These are phyloP conservation scores for Naganishia kalamii DNA, from an alignment of 768 basidiomycete genomes.

Conservation along the genomic window DNA sequence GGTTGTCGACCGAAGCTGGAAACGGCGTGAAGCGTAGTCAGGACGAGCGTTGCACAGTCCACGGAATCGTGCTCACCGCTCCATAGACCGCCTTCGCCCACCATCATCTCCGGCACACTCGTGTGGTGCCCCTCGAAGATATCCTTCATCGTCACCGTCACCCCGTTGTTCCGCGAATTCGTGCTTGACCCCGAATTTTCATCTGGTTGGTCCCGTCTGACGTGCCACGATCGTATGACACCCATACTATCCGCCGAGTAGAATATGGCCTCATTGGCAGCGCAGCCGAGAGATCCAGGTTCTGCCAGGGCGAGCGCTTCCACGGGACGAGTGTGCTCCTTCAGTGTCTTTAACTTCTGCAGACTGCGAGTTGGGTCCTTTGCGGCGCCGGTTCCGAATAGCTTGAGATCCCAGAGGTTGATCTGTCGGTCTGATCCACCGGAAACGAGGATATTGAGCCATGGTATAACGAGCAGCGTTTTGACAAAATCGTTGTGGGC, in stretches of 20 bases:
- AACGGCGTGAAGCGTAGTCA: background rate
- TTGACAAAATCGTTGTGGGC: slow-evolving; percentile 92
- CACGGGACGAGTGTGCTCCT: slow-evolving; percentile 80
- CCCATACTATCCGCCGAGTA: slow-evolving; percentile 93
- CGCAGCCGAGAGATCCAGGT: slow-evolving; percentile 34
- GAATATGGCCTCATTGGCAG: slow-evolving; percentile 47
- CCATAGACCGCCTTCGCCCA: slow-evolving; percentile 73
- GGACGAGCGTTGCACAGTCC: background rate
- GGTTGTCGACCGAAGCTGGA: slow-evolving; percentile 82
- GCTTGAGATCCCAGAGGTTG: slow-evolving; percentile 67
- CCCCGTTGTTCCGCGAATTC: slow-evolving; percentile 15
- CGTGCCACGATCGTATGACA: slow-evolving; percentile 70
- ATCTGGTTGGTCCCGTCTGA: slow-evolving; percentile 57
- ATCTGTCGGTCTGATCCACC: slow-evolving; percentile 84
- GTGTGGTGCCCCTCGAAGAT: slow-evolving; percentile 70
- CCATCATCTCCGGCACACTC: slow-evolving; percentile 65
- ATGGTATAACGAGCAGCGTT: slow-evolving; percentile 64
- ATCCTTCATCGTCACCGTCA: slow-evolving; percentile 11
- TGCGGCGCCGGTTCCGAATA: slow-evolving; percentile 3
- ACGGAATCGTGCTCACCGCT: slow-evolving; percentile 57
- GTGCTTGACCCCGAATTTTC: slow-evolving; percentile 49
- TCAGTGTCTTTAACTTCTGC: slow-evolving; percentile 60
- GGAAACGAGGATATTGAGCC: slow-evolving; percentile 65
- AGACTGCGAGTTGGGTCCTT: slow-evolving; percentile 22
- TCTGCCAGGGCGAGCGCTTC: slow-evolving; percentile 57